A percentile compares a stretch with the other conserved stretches of the same genome.
phyloP scores from a whole-genome alignment of 2,329 filamentous ascomycete species.

The Aspergillus sp. region DNA sequence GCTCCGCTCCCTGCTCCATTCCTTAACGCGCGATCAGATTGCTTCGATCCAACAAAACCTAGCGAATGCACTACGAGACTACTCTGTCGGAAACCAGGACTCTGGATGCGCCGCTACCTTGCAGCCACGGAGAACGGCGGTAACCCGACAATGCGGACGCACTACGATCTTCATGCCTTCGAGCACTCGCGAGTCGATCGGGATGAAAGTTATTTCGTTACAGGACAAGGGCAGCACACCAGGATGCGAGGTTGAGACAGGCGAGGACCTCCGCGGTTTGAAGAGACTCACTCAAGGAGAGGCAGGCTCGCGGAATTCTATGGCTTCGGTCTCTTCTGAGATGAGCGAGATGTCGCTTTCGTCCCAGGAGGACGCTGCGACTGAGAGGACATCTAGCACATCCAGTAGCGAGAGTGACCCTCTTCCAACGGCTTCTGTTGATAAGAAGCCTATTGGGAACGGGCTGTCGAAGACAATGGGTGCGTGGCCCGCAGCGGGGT shows the following conservation, averaged over 20 bases:
- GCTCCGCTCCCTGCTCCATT: constrained; percentile 56
- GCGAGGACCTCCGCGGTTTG: constrained; percentile 15
- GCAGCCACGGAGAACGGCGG: constrained; percentile 61
- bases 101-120: constrained; percentile 59
- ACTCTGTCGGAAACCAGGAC: constrained; percentile 62
- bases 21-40: constrained; percentile 58
- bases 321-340: constrained; percentile 36
- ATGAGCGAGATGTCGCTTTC: constrained; percentile 38
- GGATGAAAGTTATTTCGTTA: constrained; percentile 65
- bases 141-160: constrained; percentile 61
- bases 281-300: neutral
- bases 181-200: constrained; percentile 58
- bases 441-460: constrained; percentile 27
- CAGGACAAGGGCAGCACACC: constrained; percentile 32
- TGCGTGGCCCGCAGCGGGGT: constrained; percentile 36
- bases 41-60: constrained; percentile 58
- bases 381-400: constrained; percentile 5
- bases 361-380: constrained; percentile 29
- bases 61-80: constrained; percentile 62
- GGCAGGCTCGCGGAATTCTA: constrained; percentile 27
- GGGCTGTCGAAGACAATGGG: constrained; percentile 31
- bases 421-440: constrained; percentile 30
- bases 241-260: constrained; percentile 36
- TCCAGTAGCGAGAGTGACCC: constrained; percentile 30
- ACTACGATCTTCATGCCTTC: constrained; percentile 69